phyloP scores from a whole-genome alignment of 306 rosid genomes.

The Sicyos edulis region DNA sequence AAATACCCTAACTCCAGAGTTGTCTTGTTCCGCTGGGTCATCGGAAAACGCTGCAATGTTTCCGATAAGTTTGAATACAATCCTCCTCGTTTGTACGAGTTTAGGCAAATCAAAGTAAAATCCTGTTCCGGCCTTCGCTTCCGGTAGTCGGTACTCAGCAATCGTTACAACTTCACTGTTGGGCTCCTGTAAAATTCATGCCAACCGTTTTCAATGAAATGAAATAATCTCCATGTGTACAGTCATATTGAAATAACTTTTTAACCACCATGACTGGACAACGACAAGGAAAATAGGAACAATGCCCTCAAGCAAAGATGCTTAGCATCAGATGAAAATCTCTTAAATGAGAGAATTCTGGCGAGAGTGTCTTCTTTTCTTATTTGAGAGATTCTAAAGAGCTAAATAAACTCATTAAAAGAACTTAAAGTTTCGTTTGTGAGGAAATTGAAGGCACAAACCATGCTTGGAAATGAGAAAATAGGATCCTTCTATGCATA shows the following conservation, averaged over 20 bases:
- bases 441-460: background rate
- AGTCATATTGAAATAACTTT: background rate
- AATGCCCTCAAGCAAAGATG: background rate
- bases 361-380: background rate
- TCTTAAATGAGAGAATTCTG: background rate
- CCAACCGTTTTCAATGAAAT: slow-evolving; percentile 1
- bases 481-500: background rate
- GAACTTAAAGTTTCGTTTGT: background rate
- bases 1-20: slow-evolving; percentile 43
- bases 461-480: background rate
- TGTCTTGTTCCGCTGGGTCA: slow-evolving; percentile 79
- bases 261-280: too few relatives aligned
- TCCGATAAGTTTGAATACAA: slow-evolving; percentile 76
- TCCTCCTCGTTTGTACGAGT: slow-evolving; percentile 56
- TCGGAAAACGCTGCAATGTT: slow-evolving; percentile 76
- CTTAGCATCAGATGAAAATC: background rate
- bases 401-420: background rate
- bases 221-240: background rate
- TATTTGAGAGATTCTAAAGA: slow-evolving; percentile 4
- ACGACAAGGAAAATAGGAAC: too few relatives aligned
- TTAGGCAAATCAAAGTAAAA: slow-evolving; percentile 89
- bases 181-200: slow-evolving; percentile 45
- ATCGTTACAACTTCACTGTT: slow-evolving; percentile 44
- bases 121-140: slow-evolving; percentile 74
- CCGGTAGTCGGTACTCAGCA: slow-evolving; percentile 88